Percentiles rank a stretch among this genome's conserved stretches.
Conservation (phyloP, 257 asterid species). For the Penstemon davidsonii region DNA sequence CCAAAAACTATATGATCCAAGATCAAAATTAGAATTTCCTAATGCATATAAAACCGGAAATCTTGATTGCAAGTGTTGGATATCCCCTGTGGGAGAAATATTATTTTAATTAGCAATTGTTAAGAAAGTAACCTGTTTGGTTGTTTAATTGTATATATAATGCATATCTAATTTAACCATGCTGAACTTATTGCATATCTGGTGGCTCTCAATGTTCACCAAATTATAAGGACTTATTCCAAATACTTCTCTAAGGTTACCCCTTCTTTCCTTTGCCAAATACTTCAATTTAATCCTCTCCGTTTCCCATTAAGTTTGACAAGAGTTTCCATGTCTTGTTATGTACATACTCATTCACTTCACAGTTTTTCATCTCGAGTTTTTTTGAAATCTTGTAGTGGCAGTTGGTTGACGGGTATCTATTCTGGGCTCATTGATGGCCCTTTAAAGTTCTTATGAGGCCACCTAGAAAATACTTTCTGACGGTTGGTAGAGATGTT, state of each 20-base stretch:
- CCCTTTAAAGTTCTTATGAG: too few species aligned
- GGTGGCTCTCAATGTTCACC: constrained; percentile 9
- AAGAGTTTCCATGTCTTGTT: constrained; percentile 2
- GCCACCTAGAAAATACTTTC: too few species aligned
- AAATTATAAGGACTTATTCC: constrained; percentile 11
- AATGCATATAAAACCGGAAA: constrained; percentile 21
- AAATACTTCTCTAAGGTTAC: constrained; percentile 13
- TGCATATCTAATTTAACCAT: constrained; percentile 18
- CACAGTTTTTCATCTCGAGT: constrained; percentile 16
- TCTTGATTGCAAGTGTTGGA: constrained; percentile 17
- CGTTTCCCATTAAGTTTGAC: neutral
- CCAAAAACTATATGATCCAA: constrained; percentile 20
- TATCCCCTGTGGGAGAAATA: constrained; percentile 5
- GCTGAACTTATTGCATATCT: constrained; percentile 21
- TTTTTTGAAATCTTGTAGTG: neutral
- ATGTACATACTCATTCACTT: constrained; percentile 7
- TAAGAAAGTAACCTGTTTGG: constrained; percentile 1
- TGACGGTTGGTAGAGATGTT: too few species aligned
- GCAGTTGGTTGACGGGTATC: neutral
- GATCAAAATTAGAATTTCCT: constrained; percentile 12
- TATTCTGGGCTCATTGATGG: too few species aligned
- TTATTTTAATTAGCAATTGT: constrained; percentile 11
- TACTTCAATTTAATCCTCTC: constrained; percentile 5
- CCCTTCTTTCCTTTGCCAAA: constrained; percentile 11
- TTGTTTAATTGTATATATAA: neutral